Evolutionary conservation across 495 filamentous ascomycete genomes (phyloP).

Genomic region (Aspergillus affinis): DNA sequence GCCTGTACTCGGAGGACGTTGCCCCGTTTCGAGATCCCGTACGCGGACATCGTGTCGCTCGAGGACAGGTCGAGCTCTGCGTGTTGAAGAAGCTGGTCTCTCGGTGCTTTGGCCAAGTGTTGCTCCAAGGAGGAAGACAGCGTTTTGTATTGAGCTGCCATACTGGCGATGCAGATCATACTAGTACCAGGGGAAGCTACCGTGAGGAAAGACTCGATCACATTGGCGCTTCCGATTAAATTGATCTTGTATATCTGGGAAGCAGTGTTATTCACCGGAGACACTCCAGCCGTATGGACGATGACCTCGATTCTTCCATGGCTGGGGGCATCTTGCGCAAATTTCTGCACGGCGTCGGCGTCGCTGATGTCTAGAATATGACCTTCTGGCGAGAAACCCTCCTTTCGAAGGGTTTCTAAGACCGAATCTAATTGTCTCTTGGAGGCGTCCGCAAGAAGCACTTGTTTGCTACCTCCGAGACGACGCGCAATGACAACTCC

Average conservation of each 20-base stretch:
- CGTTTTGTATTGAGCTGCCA: conserved; percentile 1
- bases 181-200: conserved; percentile 6
- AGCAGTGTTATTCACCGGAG: conserved; percentile 1
- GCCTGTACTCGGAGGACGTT: conserved; percentile 21
- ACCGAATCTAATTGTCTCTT: conserved; percentile 3
- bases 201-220: conserved; percentile 14
- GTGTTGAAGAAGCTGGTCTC: conserved; percentile 1
- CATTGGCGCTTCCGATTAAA: conserved; percentile 15
- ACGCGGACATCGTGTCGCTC: neutral
- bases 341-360: conserved; percentile 7
- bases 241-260: conserved; percentile 16
- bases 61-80: conserved; percentile 1
- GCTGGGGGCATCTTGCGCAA: conserved; percentile 10
- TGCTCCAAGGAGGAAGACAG: conserved; percentile 4
- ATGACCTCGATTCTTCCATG: conserved; percentile 10
- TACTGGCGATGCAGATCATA: conserved; percentile 12
- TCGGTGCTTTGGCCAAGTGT: conserved; percentile 9
- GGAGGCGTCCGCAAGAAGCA: conserved; percentile 19
- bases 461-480: conserved; percentile 10
- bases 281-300: conserved; percentile 13
- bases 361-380: conserved; percentile 10
- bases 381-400: conserved; percentile 11
- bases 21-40: conserved; percentile 14
- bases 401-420: conserved; percentile 1
- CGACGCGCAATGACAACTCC: conserved; percentile 17